Evolutionary conservation across 805 yeast genomes (phyloP), one percentile per base, ranked within the genome.

Genomic region (Nematodospora valgi): DNA sequence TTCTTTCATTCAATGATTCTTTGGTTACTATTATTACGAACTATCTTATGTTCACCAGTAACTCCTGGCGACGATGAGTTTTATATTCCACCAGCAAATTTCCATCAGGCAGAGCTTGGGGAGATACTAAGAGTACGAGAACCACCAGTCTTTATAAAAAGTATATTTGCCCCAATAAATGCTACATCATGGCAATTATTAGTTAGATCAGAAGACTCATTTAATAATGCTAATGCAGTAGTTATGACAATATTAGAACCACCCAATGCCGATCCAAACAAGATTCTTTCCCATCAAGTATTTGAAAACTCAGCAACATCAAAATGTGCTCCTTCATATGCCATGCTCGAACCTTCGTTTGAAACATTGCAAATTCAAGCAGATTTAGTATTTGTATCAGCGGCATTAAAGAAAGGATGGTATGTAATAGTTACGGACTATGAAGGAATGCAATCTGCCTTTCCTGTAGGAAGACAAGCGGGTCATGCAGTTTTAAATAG

Each of bases 381-480:
- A 5, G 57, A 48, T 39, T 44, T 39, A 35, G 38, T 39, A 13
- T 38, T 43, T 12, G 42, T 50, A 17, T 48, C 43, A 21, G 43
- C 36, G 13, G 53, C 52, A 13, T 42, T 54, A 23, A 12, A 14
- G 11, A 37, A 52, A 21, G 70, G 69, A 6, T 63, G 56, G 50
- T 53, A 47, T 39, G 64, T 62, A 3, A 52, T 57, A 2, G 45
- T 49, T 5, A 58, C 68, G 1, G 68, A 62, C 42, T 59, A 59
- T 34, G 60, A 62, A 37, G 68, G 69, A 2, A 52, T 53, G 3
- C 45, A 48, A 13, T 47, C 57, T 1, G 56, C 59, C 1, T 64
- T 56, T 36, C 48, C 59, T 5, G 64, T 53, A 11, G 65, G 64
- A 3, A 39, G 46, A 21, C 56, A 49, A 31, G 54, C 65, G 4